Percentiles rank a stretch among this genome's conserved stretches.
phyloP scores from a whole-genome alignment of 768 basidiomycete species.

The Macrocybe gigantea region DNA sequence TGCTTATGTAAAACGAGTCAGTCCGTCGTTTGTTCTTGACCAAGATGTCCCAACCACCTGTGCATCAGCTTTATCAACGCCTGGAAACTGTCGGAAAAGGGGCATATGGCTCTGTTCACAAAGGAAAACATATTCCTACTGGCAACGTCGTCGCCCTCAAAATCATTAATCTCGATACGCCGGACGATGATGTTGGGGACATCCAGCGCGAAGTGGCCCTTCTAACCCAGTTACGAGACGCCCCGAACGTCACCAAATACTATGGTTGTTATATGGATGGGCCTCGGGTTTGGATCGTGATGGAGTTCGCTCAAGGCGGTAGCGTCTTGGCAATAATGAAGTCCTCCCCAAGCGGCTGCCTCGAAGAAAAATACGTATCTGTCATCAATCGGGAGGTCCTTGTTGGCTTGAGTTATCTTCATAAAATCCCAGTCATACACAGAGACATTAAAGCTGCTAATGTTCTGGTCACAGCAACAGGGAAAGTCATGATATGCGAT shows the following conservation, averaged over 20 bases:
- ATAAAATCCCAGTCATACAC: slow-evolving; percentile 92
- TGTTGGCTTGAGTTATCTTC: slow-evolving; percentile 80
- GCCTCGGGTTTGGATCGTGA: slow-evolving; percentile 96
- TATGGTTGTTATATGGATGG: slow-evolving; percentile 96
- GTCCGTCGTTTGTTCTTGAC: slow-evolving; percentile 7
- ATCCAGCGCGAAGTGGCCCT: slow-evolving; percentile 96
- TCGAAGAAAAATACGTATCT: slow-evolving; percentile 88
- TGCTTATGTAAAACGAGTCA: slow-evolving; percentile 1
- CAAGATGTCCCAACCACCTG: slow-evolving; percentile 46
- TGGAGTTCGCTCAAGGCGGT: slow-evolving; percentile 96
- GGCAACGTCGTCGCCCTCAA: slow-evolving; percentile 94
- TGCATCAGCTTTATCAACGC: slow-evolving; percentile 77
- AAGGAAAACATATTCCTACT: slow-evolving; percentile 76
- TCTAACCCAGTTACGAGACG: slow-evolving; percentile 82
- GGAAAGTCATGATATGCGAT: slow-evolving; percentile 94
- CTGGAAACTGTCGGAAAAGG: slow-evolving; percentile 94
- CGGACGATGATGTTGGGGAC: slow-evolving; percentile 93
- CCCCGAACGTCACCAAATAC: slow-evolving; percentile 90
- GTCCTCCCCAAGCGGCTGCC: slow-evolving; percentile 60
- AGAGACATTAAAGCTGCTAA: slow-evolving; percentile 98
- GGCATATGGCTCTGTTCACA: slow-evolving; percentile 94
- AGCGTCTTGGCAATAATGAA: slow-evolving; percentile 93
- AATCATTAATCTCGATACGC: slow-evolving; percentile 96
- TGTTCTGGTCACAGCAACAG: slow-evolving; percentile 80
- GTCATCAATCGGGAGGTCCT: slow-evolving; percentile 89